These are phyloP conservation scores for Cutaneotrichosporon mucoides DNA, from an alignment of 1,284 basidiomycete species.

Conservation along the genomic window DNA sequence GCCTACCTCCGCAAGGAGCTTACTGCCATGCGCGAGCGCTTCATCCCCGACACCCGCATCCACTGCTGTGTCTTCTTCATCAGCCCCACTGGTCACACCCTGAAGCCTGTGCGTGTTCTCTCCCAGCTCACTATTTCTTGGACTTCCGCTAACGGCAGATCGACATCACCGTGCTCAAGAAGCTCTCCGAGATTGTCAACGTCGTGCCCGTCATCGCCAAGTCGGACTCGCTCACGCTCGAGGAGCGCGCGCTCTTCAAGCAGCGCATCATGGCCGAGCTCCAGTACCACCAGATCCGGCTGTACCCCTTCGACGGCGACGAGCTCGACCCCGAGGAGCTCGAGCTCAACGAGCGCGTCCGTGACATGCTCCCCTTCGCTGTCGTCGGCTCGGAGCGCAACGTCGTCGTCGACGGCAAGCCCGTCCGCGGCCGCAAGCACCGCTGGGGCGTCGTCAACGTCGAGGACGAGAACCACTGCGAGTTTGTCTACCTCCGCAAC, in stretches of 20 bases:
- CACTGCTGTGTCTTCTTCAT: conserved; percentile 99
- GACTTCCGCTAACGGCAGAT: conserved; percentile 52
- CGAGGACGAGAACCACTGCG: conserved; percentile 94
- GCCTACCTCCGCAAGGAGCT: conserved; percentile 98
- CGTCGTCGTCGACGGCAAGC: conserved; percentile 91
- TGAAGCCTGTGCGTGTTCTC: conserved; percentile 58
- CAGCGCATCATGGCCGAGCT: conserved; percentile 91
- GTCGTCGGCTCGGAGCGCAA: conserved; percentile 92
- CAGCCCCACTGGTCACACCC: conserved; percentile 89
- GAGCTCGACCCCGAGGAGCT: conserved; percentile 85
- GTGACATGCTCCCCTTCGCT: conserved; percentile 94
- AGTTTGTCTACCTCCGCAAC: conserved; percentile 95
- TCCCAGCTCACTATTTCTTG: background rate
- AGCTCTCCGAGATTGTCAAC: conserved; percentile 96
- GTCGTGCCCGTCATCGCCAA: conserved; percentile 99
- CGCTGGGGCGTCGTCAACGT: conserved; percentile 98
- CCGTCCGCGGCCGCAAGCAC: conserved; percentile 93
- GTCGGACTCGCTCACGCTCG: conserved; percentile 89
- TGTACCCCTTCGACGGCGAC: conserved; percentile 96
- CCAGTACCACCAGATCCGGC: conserved; percentile 83
- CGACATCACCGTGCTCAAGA: conserved; percentile 98
- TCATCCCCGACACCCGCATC: conserved; percentile 96
- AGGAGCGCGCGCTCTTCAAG: conserved; percentile 92
- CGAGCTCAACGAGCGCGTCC: conserved; percentile 82
- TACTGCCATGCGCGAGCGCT: conserved; percentile 96